Base-by-base conservation (phyloP, 257 asterid genomes). In the Mitragyna speciosa region DNA sequence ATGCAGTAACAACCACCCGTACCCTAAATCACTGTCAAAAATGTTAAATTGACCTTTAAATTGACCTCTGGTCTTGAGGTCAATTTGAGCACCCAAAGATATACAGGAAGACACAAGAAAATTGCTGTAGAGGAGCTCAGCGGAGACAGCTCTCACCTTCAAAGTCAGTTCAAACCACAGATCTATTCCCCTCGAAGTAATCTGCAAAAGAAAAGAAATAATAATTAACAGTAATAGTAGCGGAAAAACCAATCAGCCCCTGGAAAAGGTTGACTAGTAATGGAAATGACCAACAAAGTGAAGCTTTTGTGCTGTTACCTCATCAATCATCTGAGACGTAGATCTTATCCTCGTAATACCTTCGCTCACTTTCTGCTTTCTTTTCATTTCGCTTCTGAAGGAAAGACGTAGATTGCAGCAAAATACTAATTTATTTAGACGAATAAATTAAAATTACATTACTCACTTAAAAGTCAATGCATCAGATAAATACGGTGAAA, bases 351-450 rank as follows among this genome's bases (percentile, higher is more conserved):
- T 95, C 97, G 43, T 95, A 95, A 78, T 95, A 95, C 87, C 94
- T 92, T 89, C 88, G 89, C 86, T 95, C 99, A 70, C 97, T 91
- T 85, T 91, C 98, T 69, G 88, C 87, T 83, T 93, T 93, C 81
- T 88, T 95, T 88, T 93, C 99, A 78, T 95, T 95, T 75, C 99
- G 94, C 83, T 91, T 95, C 99, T 95, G 91, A 78, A 73, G 70
- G 17, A 33, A 83, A 70, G 64, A 36, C 68, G 48, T 19, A 47
- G 51, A 70, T 51, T 63, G 61, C 75, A 48, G 19, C 31, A 49
- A 75, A 64, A 76, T 5, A 66, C 14, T 30, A 67, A 47, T 47
- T 49, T 33, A 28, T 28, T 36, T 17, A 33, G 22, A 31, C 1
- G 24, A 36, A 31, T 65, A 65, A 43, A 51, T 28, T 4, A 28